These are phyloP conservation scores for Colletotrichum nymphaeae DNA, from an alignment of 2,329 filamentous ascomycete species.

Conservation along the genomic window DNA sequence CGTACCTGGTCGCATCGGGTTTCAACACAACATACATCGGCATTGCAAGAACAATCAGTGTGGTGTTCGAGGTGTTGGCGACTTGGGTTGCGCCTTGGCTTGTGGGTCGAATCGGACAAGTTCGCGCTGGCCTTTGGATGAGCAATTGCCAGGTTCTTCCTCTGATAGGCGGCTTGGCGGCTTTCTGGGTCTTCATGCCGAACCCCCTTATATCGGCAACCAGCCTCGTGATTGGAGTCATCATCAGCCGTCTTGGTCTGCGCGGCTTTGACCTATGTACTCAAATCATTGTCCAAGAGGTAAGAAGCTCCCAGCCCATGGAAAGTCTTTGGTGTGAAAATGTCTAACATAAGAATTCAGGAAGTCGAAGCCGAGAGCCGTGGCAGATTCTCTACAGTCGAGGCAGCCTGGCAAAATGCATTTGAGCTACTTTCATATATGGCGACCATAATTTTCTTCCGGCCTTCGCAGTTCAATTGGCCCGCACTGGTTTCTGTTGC, in stretches of 20 bases:
- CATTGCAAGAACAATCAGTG: slow-evolving; percentile 57
- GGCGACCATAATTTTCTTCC: slow-evolving; percentile 72
- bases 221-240: slow-evolving; percentile 61
- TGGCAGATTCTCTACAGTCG: slow-evolving; percentile 76
- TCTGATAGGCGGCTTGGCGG: slow-evolving; percentile 50
- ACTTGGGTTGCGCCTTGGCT: slow-evolving; percentile 65
- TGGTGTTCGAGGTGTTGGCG: slow-evolving; percentile 63
- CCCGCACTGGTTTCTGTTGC: slow-evolving; percentile 70
- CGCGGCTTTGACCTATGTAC: slow-evolving; percentile 72
- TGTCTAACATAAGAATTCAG: slow-evolving; percentile 44
- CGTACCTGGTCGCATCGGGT: slow-evolving; percentile 63
- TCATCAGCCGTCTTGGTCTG: slow-evolving; percentile 69
- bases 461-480: slow-evolving; percentile 72
- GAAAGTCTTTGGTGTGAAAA: background rate
- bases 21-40: slow-evolving; percentile 58
- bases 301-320: slow-evolving; percentile 37
- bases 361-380: slow-evolving; percentile 66
- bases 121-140: slow-evolving; percentile 73
- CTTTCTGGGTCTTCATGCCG: slow-evolving; percentile 35
- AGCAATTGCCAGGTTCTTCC: slow-evolving; percentile 70
- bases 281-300: slow-evolving; percentile 72
- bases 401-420: slow-evolving; percentile 74
- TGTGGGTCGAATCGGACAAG: slow-evolving; percentile 59
- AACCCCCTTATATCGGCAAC: slow-evolving; percentile 52
- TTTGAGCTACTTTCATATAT: slow-evolving; percentile 77